Evolutionary conservation across 1,139 yeast species (phyloP).

Genomic region (Meyerozyma athensensis): DNA sequence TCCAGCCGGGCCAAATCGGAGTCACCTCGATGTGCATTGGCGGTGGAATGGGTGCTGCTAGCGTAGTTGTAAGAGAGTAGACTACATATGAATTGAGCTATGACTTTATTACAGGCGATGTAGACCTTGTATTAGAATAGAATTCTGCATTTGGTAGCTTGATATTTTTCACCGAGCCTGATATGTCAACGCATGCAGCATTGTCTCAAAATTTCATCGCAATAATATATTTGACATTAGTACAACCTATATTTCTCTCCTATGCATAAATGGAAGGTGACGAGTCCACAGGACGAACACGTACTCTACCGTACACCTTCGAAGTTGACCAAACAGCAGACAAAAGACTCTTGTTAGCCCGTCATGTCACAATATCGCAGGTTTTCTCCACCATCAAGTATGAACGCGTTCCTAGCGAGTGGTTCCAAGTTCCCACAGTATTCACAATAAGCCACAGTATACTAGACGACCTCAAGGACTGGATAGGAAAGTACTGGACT

Average conservation of each 20-base stretch:
- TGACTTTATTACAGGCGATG: no score
- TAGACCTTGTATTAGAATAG: no score
- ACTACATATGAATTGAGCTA: neutral
- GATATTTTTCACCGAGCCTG: no score
- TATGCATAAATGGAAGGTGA: neutral
- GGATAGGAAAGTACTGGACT: constrained; percentile 1
- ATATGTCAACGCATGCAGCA: no score
- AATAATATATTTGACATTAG: neutral
- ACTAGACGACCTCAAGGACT: neutral
- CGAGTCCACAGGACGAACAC: neutral
- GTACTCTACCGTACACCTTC: neutral
- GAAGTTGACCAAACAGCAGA: neutral
- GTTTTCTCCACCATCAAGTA: neutral
- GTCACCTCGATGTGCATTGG: constrained; percentile 96
- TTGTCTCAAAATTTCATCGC: neutral
- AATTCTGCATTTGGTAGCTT: no score
- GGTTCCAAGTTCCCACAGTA: neutral
- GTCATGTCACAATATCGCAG: neutral
- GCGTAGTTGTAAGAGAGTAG: constrained; percentile 70
- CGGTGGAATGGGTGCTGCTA: constrained; percentile 98
- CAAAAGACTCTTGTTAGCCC: neutral
- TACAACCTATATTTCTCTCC: no score
- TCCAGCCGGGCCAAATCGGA: constrained; percentile 77
- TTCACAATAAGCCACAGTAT: neutral
- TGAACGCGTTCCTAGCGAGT: neutral